Evolutionary conservation across 2,329 filamentous ascomycete species (phyloP).

Genomic region (Pseudogymnoascus pannorum): DNA sequence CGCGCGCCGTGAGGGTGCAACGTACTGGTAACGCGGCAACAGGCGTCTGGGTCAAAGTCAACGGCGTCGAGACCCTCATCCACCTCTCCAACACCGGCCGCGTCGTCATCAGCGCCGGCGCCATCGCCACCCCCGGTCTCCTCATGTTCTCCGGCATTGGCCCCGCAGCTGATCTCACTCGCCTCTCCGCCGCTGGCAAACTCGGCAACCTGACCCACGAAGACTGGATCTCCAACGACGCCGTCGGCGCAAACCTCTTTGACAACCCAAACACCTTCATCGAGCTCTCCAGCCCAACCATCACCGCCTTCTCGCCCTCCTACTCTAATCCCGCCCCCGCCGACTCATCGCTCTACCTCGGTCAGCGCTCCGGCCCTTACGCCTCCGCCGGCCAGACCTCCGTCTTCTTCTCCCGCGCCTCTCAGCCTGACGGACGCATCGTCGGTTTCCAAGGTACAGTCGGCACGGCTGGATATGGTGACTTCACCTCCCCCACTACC

Average conservation of each 20-base stretch:
- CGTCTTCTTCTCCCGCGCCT: conserved; percentile 44
- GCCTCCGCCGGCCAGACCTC: conserved; percentile 45
- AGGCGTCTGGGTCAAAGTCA: conserved; percentile 33
- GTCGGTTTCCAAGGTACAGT: conserved; percentile 47
- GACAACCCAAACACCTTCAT: conserved; percentile 51
- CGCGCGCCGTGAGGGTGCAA: conserved; percentile 38
- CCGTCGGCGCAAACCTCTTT: conserved; percentile 44
- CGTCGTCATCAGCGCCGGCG: conserved; percentile 43
- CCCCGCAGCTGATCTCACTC: conserved; percentile 23
- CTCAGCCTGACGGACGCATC: conserved; percentile 34
- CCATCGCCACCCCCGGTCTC: conserved; percentile 44
- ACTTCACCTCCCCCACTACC: conserved; percentile 36
- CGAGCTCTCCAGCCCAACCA: conserved; percentile 35
- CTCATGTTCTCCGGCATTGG: conserved; percentile 46
- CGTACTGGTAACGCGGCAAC: conserved; percentile 34
- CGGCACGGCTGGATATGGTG: conserved; percentile 38
- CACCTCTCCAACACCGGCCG: conserved; percentile 17
- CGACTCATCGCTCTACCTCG: conserved; percentile 41
- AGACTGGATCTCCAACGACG: conserved; percentile 42
- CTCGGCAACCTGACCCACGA: conserved; percentile 26
- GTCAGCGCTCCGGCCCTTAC: conserved; percentile 43
- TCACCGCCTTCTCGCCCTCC: conserved; percentile 41
- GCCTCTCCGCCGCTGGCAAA: conserved; percentile 31
- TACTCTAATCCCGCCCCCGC: conserved; percentile 37
- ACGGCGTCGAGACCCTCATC: conserved; percentile 22